Conservation (phyloP, 768 basidiomycete species). For the Trametes elegans region DNA sequence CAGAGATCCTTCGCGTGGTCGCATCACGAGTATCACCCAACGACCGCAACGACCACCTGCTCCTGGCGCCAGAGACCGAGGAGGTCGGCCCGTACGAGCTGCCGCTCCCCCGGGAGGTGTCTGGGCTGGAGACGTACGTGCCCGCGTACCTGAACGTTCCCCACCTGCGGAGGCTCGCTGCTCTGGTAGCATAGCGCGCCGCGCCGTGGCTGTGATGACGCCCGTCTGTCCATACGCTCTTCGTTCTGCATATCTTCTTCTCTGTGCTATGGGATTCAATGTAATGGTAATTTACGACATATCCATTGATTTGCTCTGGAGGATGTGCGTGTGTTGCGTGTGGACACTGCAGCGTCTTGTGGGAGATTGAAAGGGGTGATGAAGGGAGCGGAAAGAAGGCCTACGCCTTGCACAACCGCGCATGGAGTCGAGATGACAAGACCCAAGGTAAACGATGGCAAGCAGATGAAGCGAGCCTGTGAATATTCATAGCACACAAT, state of each 20-base stretch:
- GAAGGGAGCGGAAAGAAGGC: too few species aligned
- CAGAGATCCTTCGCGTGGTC: slow-evolving; percentile 95
- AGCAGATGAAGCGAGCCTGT: too few species aligned
- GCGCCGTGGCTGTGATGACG: slow-evolving; percentile 6
- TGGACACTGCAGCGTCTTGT: background rate
- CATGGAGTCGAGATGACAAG: too few species aligned
- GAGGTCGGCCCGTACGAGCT: slow-evolving; percentile 96
- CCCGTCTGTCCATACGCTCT: slow-evolving; percentile 17
- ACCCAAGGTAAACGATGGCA: too few species aligned
- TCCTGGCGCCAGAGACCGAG: slow-evolving; percentile 94
- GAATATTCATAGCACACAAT: too few species aligned
- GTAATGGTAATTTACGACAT: slow-evolving; percentile 20
- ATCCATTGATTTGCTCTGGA: slow-evolving; percentile 12
- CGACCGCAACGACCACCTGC: slow-evolving; percentile 94
- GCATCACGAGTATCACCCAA: slow-evolving; percentile 94
- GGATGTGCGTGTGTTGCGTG: background rate
- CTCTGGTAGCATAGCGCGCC: slow-evolving; percentile 67
- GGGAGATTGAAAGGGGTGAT: too few species aligned
- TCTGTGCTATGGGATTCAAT: slow-evolving; percentile 21
- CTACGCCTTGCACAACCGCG: too few species aligned
- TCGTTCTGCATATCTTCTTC: slow-evolving; percentile 16
- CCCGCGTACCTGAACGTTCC: slow-evolving; percentile 90
- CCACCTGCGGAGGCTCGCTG: slow-evolving; percentile 83
- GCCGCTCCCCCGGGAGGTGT: slow-evolving; percentile 91
- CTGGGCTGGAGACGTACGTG: slow-evolving; percentile 94